Evolutionary conservation across 2,329 filamentous ascomycete species (phyloP).

Genomic region (Uncinocarpus reesii): DNA sequence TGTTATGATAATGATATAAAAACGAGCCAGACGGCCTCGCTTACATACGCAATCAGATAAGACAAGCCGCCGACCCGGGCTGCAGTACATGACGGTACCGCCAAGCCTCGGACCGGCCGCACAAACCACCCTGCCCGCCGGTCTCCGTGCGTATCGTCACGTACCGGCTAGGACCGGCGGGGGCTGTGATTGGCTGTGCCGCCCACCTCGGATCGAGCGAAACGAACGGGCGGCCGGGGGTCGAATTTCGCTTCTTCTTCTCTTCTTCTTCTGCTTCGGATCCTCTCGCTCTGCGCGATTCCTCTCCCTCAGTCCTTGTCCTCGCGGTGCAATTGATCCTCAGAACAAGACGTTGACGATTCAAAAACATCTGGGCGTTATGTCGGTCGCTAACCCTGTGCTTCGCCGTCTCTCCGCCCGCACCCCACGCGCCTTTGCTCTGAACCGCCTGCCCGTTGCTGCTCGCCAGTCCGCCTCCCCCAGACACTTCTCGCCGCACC

Average conservation of each 20-base stretch:
- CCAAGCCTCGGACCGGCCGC: background rate
- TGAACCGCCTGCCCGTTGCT: slow-evolving; percentile 34
- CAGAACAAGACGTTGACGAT: background rate
- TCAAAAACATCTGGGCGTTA: slow-evolving; percentile 17
- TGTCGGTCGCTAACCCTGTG: slow-evolving; percentile 34
- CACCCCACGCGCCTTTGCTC: slow-evolving; percentile 34
- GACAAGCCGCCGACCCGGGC: slow-evolving; percentile 6
- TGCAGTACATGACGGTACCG: background rate
- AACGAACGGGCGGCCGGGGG: too few relatives aligned
- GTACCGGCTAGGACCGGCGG: slow-evolving; percentile 11
- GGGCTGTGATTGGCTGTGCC: background rate
- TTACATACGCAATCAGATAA: background rate
- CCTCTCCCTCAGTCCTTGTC: slow-evolving; percentile 31
- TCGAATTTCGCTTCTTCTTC: background rate
- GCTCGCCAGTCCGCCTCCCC: slow-evolving; percentile 23
- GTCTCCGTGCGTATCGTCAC: background rate
- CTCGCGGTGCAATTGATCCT: slow-evolving; percentile 24
- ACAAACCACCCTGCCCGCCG: too few relatives aligned
- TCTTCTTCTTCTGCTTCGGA: background rate
- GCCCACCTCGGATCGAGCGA: too few relatives aligned
- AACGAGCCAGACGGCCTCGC: background rate
- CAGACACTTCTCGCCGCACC: slow-evolving; percentile 23
- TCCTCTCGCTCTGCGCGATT: too few relatives aligned
- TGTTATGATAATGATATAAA: background rate
- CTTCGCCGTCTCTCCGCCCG: slow-evolving; percentile 35